Evolutionary conservation across 2,329 filamentous ascomycete species (phyloP).

Genomic region (Diaporthe destruens): DNA sequence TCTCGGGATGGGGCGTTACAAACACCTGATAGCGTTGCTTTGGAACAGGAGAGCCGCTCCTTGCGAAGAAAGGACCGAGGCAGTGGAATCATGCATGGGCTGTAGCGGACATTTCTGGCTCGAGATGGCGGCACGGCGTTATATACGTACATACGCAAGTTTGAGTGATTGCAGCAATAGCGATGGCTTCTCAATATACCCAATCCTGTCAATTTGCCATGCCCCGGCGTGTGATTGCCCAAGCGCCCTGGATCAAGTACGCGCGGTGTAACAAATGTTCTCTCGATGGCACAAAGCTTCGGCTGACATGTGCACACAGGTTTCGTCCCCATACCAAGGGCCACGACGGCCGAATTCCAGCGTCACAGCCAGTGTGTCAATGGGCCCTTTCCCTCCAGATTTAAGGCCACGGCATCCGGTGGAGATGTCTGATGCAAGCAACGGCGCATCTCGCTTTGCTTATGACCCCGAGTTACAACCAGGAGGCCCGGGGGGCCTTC

Average conservation of each 20-base stretch:
- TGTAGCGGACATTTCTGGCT: not conserved
- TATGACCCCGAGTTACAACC: not conserved
- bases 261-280: not conserved
- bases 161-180: not conserved
- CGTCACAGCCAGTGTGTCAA: not conserved
- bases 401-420: not conserved
- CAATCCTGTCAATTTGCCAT: conserved; percentile 22
- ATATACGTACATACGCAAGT: conserved; percentile 9
- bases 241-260: conserved; percentile 38
- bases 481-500: not conserved
- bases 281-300: not conserved
- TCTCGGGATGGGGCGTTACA: conserved; percentile 2
- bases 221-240: not conserved
- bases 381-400: too few species aligned
- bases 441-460: not conserved
- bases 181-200: conserved; percentile 35
- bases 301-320: not conserved
- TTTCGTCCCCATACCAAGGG: too few species aligned
- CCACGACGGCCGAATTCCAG: not conserved
- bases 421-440: not conserved
- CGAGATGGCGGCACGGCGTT: not conserved
- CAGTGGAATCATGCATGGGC: not conserved
- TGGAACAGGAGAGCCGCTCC: not conserved
- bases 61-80: not conserved
- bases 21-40: not conserved